A percentile compares a stretch with the other conserved stretches of the same genome.
Conservation (phyloP, 2,329 filamentous ascomycete genomes). For the Colletotrichum filicis region DNA sequence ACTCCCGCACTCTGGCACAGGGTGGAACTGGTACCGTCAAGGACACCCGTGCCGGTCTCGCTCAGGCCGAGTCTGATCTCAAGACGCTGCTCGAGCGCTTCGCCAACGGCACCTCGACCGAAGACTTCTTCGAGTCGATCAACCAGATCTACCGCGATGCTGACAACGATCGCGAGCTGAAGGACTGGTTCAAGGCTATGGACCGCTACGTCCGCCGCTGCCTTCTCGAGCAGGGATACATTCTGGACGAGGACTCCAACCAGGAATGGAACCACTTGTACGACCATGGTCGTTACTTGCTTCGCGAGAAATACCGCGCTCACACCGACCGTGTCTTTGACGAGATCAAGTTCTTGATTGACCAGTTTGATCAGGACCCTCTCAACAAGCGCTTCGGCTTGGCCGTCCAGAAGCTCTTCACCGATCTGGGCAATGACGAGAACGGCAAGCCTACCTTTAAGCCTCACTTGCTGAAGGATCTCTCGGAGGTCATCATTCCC, state of each 20-base stretch:
- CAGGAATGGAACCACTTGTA: constrained; percentile 87
- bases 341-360: constrained; percentile 88
- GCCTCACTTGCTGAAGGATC: constrained; percentile 88
- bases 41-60: constrained; percentile 76
- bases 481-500: constrained; percentile 88
- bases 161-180: constrained; percentile 86
- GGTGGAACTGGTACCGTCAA: constrained; percentile 76
- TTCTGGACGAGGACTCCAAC: constrained; percentile 83
- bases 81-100: constrained; percentile 94
- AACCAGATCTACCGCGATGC: constrained; percentile 88
- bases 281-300: constrained; percentile 85
- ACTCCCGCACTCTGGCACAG: constrained; percentile 73
- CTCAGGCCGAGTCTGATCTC: constrained; percentile 81
- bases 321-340: constrained; percentile 90
- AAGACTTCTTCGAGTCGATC: constrained; percentile 87
- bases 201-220: constrained; percentile 84
- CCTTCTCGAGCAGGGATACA: constrained; percentile 89
- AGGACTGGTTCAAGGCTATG: constrained; percentile 86
- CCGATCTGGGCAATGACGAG: constrained; percentile 85
- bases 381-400: constrained; percentile 85
- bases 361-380: constrained; percentile 89
- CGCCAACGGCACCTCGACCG: constrained; percentile 90
- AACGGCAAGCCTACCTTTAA: constrained; percentile 91
- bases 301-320: constrained; percentile 86
- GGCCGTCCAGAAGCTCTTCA: constrained; percentile 86